A percentile compares a stretch with the other conserved stretches of the same genome.
Conservation (phyloP, 768 basidiomycete species). For the Mycena floridula region DNA sequence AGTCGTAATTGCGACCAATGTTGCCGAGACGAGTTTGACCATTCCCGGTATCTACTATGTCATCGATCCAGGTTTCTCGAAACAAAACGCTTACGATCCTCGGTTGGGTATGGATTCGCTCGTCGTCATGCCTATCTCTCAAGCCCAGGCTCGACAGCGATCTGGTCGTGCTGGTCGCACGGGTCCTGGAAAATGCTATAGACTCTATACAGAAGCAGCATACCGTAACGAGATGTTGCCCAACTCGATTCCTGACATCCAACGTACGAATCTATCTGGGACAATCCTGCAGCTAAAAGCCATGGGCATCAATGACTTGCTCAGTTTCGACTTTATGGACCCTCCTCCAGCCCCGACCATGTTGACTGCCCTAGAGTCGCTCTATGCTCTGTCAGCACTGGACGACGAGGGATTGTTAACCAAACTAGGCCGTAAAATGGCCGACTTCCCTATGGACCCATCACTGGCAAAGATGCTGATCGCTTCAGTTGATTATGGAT, state of each 20-base stretch:
- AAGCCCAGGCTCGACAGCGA: slow-evolving; percentile 94
- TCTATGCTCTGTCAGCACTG: slow-evolving; percentile 92
- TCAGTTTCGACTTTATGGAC: slow-evolving; percentile 99
- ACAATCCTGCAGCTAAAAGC: slow-evolving; percentile 96
- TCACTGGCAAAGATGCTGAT: slow-evolving; percentile 96
- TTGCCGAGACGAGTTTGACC: slow-evolving; percentile 96
- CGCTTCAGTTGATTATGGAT: slow-evolving; percentile 93
- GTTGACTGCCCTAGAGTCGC: slow-evolving; percentile 89
- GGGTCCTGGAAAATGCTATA: slow-evolving; percentile 97
- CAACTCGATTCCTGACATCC: slow-evolving; percentile 96
- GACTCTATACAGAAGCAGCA: slow-evolving; percentile 95
- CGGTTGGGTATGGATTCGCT: slow-evolving; percentile 97
- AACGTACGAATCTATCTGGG: slow-evolving; percentile 85
- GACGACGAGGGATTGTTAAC: slow-evolving; percentile 97
- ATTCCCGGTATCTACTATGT: slow-evolving; percentile 99
- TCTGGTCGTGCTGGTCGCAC: slow-evolving; percentile 96
- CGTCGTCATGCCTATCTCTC: slow-evolving; percentile 97
- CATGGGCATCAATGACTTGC: slow-evolving; percentile 97
- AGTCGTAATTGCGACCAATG: slow-evolving; percentile 99
- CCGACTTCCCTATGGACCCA: slow-evolving; percentile 98
- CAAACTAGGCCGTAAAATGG: slow-evolving; percentile 95
- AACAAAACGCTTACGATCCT: slow-evolving; percentile 98
- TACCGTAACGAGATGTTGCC: slow-evolving; percentile 99
- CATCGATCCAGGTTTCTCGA: slow-evolving; percentile 96
- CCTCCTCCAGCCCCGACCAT: slow-evolving; percentile 96